Conservation (phyloP, 768 basidiomycete genomes). For the Crepidotus variabilis region DNA sequence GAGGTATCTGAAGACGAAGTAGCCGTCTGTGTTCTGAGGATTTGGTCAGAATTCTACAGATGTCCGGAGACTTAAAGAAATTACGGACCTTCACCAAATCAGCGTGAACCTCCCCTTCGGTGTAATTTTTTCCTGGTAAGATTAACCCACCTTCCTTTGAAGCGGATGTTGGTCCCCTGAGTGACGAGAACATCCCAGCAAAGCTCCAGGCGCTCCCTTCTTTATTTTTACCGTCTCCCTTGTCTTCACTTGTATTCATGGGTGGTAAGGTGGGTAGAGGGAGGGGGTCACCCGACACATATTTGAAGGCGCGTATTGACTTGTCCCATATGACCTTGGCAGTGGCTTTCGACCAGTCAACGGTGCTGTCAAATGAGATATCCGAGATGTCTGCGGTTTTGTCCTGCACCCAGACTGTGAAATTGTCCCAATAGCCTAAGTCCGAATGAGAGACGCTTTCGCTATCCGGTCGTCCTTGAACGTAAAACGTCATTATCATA, state of each 20-base stretch:
- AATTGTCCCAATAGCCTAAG: slow-evolving; percentile 40
- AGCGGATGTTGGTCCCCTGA: slow-evolving; percentile 35
- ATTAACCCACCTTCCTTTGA: slow-evolving; percentile 26
- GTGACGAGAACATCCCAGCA: slow-evolving; percentile 65
- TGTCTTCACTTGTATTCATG: slow-evolving; percentile 25
- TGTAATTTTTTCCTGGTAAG: slow-evolving; percentile 43
- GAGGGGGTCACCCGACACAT: slow-evolving; percentile 62
- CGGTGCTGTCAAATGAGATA: slow-evolving; percentile 53
- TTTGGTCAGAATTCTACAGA: not conserved
- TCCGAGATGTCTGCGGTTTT: slow-evolving; percentile 39
- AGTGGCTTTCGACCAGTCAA: slow-evolving; percentile 42
- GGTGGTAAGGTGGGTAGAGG: slow-evolving; percentile 30
- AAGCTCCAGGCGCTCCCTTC: slow-evolving; percentile 48
- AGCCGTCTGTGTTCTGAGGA: slow-evolving; percentile 66
- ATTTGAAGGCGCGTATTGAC: slow-evolving; percentile 60
- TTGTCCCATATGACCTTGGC: slow-evolving; percentile 40
- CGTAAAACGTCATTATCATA: slow-evolving; percentile 80
- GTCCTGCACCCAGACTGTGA: slow-evolving; percentile 39
- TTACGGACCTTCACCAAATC: slow-evolving; percentile 66
- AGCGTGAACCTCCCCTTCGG: slow-evolving; percentile 80
- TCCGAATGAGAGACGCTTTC: slow-evolving; percentile 28
- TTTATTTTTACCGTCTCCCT: slow-evolving; percentile 21
- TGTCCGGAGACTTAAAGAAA: slow-evolving; percentile 1
- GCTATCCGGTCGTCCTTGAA: slow-evolving; percentile 55
- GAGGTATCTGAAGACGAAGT: slow-evolving; percentile 75